Evolutionary conservation across 192 early-diverging fungal genomes (phyloP), one percentile per base, ranked within the genome.

Genomic region (Backusella australiensis): DNA sequence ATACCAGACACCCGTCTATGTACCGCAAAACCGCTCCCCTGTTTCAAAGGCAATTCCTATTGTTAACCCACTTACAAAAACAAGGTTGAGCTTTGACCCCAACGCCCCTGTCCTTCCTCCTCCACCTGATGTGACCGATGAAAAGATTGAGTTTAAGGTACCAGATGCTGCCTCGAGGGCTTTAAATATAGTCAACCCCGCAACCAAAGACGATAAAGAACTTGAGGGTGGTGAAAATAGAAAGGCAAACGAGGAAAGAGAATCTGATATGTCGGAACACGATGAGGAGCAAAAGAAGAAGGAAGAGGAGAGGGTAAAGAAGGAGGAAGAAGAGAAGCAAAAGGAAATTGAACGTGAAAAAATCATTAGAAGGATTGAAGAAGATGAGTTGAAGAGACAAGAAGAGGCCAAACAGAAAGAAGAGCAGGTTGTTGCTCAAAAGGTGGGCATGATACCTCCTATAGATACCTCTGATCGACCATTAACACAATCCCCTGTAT

Each of bases 41-140:
- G 59, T 80, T 79, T 44, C 77, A 41, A 85, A 79, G 71, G 86
- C 88, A 5, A 92, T 95, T 70, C 86, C 87, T 52, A 95, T 95
- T 79, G 89, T 93, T 74, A 88, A 94, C 75, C 94, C 94, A 0
- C 81, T 86, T 3, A 93, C 92, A 41, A 91, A 88, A 77, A 84
- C 89, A 69, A 88, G 91, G 71, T 5, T 71, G 11, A 71, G 29
- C 4, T 42, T 44, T 42, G 42, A 46, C 29, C 42, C 70, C 11
- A 71, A 49, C 9, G n/a, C 69, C 21, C 8, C 39, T 42, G 36
- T 75, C 81, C 19, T 49, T n/a, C 46, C 56, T 63, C 56, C 19
- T 21, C 21, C 21, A 56, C 53, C 56, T 26, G 56, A 63, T 29
- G 56, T 63, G 3, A 63, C 38, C n/a, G 32, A n/a, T 23, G 77